Base-by-base conservation (phyloP, 2,329 filamentous ascomycete genomes). In the Verticillium klebahnii region DNA sequence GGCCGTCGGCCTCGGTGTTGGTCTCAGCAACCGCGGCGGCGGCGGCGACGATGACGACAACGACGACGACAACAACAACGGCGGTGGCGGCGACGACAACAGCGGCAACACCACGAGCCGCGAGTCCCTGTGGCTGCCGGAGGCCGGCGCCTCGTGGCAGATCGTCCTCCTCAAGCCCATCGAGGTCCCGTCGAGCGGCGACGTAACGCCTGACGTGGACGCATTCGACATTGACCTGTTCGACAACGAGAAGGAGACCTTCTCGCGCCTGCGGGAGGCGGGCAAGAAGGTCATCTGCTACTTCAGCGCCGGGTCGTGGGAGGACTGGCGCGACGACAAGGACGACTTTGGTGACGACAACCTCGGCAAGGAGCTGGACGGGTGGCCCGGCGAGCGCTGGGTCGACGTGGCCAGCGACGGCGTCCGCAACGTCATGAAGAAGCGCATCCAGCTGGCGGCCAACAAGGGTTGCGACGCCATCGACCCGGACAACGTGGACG, bases 401-500 rank as follows among this genome's bases (percentile, higher is more conserved):
- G 69, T 91, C 23, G 80, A 89, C 61, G 75, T 87, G 19, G 79
- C 76, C 57, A 87, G 84, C 64, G 61, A 74, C 2, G 81, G 79
- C 54, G 86, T 92, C n/a, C 79, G 87, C 8, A 74, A 75, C 19
- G 88, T 92, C 68, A 91, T 92, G 87, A 75, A 74, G 60, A 69
- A 73, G 37, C 81, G 89, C 25, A 82, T 92, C 39, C 77, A 83
- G 56, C 68, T 86, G 50, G 89, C 89, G 0, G 73, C 73, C 19
- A 63, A 78, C 31, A 89, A 89, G 71, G 86, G 86, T 5, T 91
- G 88, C 67, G 83, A 89, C 69, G 89, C 84, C 5, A 82, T 91
- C 8, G 89, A 91, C 70, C 86, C 88, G 0, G 89, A 91, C 70
- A 91, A 91, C 66, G 82, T 91, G 6, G 89, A 90, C 68, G 87